A percentile compares a stretch with the other conserved stretches of the same genome.
phyloP scores from a whole-genome alignment of 495 filamentous ascomycete genomes.

The Recurvomyces mirabilis region DNA sequence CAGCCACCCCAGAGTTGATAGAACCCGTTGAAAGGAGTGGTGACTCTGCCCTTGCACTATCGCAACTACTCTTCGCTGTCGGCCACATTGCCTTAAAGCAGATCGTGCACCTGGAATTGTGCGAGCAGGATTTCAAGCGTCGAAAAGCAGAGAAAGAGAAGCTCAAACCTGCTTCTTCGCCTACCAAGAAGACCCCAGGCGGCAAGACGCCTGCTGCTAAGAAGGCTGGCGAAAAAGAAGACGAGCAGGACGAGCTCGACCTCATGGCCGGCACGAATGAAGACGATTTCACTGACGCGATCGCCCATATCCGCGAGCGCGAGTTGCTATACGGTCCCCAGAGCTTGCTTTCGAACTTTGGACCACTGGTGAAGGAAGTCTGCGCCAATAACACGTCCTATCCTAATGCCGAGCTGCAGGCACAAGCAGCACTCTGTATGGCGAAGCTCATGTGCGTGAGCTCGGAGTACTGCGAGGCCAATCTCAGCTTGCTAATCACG shows the following conservation, averaged over 20 bases:
- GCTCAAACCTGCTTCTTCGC: constrained; percentile 26
- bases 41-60: constrained; percentile 56
- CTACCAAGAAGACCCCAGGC: constrained; percentile 37
- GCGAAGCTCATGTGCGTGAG: constrained; percentile 87
- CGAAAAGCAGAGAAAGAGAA: constrained; percentile 92
- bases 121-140: constrained; percentile 94
- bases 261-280: constrained; percentile 94
- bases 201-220: constrained; percentile 35
- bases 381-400: constrained; percentile 90
- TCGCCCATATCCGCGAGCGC: constrained; percentile 85
- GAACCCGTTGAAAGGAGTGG: constrained; percentile 36
- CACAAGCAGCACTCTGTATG: constrained; percentile 87
- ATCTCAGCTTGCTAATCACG: constrained; percentile 89
- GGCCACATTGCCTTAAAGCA: constrained; percentile 97
- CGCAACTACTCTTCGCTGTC: constrained; percentile 88
- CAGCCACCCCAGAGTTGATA: constrained; percentile 28
- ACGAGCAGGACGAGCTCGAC: constrained; percentile 73
- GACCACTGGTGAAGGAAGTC: constrained; percentile 81
- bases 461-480: constrained; percentile 84
- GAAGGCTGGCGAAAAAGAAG: constrained; percentile 30
- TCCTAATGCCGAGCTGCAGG: constrained; percentile 74
- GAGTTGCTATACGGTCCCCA: constrained; percentile 82
- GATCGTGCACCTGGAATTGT: constrained; percentile 97
- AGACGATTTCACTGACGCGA: constrained; percentile 95
- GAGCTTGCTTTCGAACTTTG: constrained; percentile 79